A percentile compares a stretch with the other conserved stretches of the same genome.
Evolutionary conservation across 495 filamentous ascomycete genomes (phyloP).

Genomic region (Bacidia gigantensis): DNA sequence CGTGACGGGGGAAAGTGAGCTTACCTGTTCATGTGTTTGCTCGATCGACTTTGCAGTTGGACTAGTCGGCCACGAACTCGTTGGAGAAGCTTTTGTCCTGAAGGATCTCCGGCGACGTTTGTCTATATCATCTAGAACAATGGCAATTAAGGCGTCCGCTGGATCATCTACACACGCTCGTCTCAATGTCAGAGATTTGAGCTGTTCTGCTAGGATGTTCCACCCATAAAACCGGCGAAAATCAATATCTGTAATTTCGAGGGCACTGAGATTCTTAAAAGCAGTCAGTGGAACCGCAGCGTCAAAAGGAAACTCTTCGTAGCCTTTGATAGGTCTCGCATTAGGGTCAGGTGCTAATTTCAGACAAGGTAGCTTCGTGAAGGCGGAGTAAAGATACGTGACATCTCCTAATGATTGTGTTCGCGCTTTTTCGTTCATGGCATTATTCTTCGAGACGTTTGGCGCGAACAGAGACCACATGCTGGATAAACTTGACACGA

Average conservation of each 20-base stretch:
- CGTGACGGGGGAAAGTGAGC: constrained; percentile 51
- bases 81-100: constrained; percentile 68
- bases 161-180: constrained; percentile 80
- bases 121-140: constrained; percentile 93
- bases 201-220: constrained; percentile 83
- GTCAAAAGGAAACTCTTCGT: constrained; percentile 97
- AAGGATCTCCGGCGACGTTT: constrained; percentile 75
- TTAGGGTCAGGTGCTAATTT: constrained; percentile 79
- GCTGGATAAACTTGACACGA: constrained; percentile 88
- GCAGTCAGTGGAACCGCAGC: constrained; percentile 88
- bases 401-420: constrained; percentile 70
- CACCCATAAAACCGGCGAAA: constrained; percentile 95
- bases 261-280: constrained; percentile 87
- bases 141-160: constrained; percentile 73
- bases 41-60: constrained; percentile 44
- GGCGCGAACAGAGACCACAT: constrained; percentile 83
- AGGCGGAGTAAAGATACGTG: constrained; percentile 93
- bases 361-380: constrained; percentile 93
- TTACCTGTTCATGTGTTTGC: constrained; percentile 42
- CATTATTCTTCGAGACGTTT: constrained; percentile 54
- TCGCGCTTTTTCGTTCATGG: constrained; percentile 52
- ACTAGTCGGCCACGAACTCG: constrained; percentile 43
- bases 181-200: constrained; percentile 80
- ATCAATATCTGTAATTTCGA: constrained; percentile 91
- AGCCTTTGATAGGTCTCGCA: constrained; percentile 75